These are phyloP conservation scores for Alliaria petiolata DNA, from an alignment of 345 rosid species.

Conservation along the genomic window DNA sequence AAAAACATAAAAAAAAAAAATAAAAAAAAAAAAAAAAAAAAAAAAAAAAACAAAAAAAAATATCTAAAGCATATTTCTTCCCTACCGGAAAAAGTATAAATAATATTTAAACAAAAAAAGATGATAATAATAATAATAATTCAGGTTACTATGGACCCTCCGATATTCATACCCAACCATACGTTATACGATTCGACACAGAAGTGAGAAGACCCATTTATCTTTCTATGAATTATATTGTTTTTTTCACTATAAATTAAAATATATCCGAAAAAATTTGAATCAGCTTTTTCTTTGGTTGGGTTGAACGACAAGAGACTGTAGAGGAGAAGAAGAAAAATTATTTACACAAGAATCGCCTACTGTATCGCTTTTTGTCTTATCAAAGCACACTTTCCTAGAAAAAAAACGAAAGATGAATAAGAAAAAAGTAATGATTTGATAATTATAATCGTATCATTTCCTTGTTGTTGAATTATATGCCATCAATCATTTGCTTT, in stretches of 20 bases:
- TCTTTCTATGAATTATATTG: neutral
- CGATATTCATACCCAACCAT: constrained; percentile 5
- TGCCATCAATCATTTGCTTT: constrained; percentile 35
- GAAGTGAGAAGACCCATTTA: constrained; percentile 14
- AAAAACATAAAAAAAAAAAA: too few relatives aligned
- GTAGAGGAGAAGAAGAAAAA: constrained; percentile 12
- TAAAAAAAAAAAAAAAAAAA: too few relatives aligned
- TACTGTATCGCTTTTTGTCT: constrained; percentile 28
- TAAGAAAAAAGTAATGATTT: constrained; percentile 26
- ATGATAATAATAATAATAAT: neutral
- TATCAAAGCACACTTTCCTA: constrained; percentile 20
- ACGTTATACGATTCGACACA: constrained; percentile 6
- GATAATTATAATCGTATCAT: constrained; percentile 35
- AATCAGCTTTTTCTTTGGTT: constrained; percentile 20
- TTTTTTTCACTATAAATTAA: neutral
- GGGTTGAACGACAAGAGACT: constrained; percentile 20
- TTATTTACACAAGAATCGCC: constrained; percentile 11
- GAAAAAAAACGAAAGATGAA: constrained; percentile 12
- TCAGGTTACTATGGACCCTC: constrained; percentile 27
- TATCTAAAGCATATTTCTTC: constrained; percentile 8
- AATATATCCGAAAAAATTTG: constrained; percentile 4
- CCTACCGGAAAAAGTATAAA: constrained; percentile 1
- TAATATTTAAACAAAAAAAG: neutral
- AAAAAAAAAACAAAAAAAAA: too few relatives aligned
- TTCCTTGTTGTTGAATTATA: constrained; percentile 32